These are phyloP conservation scores for Batrachochytrium dendrobatidis DNA, from an alignment of 371 early-diverging fungal genomes.

Conservation along the genomic window DNA sequence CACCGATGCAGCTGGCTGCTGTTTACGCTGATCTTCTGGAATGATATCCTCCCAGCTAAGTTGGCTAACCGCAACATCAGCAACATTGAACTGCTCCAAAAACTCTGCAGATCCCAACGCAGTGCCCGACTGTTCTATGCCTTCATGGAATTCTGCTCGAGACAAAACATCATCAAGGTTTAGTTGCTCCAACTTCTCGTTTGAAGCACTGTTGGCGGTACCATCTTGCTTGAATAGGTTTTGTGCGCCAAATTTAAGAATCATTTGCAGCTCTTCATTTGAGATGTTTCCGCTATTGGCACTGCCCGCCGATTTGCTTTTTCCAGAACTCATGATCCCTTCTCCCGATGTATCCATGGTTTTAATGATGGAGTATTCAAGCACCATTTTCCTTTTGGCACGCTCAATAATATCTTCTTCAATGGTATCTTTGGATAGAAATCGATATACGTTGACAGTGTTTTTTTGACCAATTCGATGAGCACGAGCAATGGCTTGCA, in stretches of 20 bases:
- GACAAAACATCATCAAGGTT: conserved; percentile 93
- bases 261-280: conserved; percentile 81
- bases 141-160: conserved; percentile 84
- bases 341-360: conserved; percentile 95
- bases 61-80: conserved; percentile 72
- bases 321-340: conserved; percentile 28
- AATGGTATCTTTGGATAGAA: conserved; percentile 95
- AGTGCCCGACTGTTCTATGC: conserved; percentile 44
- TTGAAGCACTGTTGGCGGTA: neutral
- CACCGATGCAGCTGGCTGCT: conserved; percentile 41
- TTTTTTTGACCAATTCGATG: conserved; percentile 98
- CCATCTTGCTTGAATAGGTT: conserved; percentile 81
- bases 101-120: conserved; percentile 81
- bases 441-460: conserved; percentile 96
- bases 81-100: conserved; percentile 86
- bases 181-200: conserved; percentile 75
- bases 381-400: conserved; percentile 96
- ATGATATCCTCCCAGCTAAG: conserved; percentile 94
- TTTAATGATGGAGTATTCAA: conserved; percentile 95
- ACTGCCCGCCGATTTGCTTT: conserved; percentile 25
- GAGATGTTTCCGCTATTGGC: conserved; percentile 30
- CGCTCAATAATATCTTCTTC: conserved; percentile 98
- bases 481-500: conserved; percentile 99
- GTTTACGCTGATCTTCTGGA: conserved; percentile 72
- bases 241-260: conserved; percentile 95